These are phyloP conservation scores for Adiantum capillusveneris DNA, from an alignment of 75 land plant species.

Conservation along the genomic window DNA sequence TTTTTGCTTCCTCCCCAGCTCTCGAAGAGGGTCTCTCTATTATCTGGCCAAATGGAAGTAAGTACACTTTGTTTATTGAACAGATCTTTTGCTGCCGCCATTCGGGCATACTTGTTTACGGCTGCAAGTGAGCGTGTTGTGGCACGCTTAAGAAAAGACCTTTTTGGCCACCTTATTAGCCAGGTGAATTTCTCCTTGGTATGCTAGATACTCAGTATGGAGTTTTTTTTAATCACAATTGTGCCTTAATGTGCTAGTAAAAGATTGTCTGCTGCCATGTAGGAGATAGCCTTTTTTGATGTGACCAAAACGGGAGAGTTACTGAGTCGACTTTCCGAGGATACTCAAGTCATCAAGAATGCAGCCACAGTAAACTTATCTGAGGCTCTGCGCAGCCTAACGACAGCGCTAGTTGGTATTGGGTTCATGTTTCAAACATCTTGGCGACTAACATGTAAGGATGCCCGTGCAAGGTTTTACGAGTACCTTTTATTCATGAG, in stretches of 20 bases:
- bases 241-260: no score
- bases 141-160: slow-evolving; percentile 64
- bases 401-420: slow-evolving; percentile 80
- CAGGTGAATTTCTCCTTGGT: no score
- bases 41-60: no score
- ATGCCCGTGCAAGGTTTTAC: no score
- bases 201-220: no score
- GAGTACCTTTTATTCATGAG: no score
- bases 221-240: no score
- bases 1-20: no score
- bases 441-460: slow-evolving; percentile 82
- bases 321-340: slow-evolving; percentile 90
- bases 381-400: slow-evolving; percentile 68
- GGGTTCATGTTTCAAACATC: slow-evolving; percentile 88
- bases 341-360: slow-evolving; percentile 90
- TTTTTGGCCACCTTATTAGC: slow-evolving; percentile 68
- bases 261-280: no score
- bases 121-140: slow-evolving; percentile 98
- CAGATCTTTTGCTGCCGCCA: slow-evolving; percentile 73
- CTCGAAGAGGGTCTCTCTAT: no score
- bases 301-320: slow-evolving; percentile 95
- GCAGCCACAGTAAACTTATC: slow-evolving; percentile 96
- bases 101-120: slow-evolving; percentile 85
- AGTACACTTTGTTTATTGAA: no score
- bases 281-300: slow-evolving; percentile 97